Evolutionary conservation across 2,329 filamentous ascomycete species (phyloP).

Genomic region (Bipolaris cookei): DNA sequence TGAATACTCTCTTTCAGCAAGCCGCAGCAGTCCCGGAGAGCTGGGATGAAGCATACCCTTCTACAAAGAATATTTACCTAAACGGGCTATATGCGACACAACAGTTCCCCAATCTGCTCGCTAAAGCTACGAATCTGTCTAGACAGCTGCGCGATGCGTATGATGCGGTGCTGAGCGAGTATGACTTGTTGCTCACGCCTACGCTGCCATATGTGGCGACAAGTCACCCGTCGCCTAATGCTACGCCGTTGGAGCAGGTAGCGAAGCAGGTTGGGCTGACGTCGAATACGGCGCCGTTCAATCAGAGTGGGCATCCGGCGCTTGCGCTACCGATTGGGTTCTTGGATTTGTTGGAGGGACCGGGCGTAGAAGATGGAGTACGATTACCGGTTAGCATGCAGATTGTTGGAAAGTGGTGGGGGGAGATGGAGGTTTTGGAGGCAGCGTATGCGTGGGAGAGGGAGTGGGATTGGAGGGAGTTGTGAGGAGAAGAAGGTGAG

Average conservation of each 20-base stretch:
- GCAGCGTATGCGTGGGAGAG: conserved; percentile 58
- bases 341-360: conserved; percentile 51
- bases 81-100: conserved; percentile 58
- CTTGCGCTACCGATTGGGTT: conserved; percentile 60
- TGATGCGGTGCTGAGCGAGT: conserved; percentile 49
- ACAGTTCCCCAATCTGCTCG: conserved; percentile 55
- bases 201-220: conserved; percentile 58
- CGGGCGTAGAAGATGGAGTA: conserved; percentile 25
- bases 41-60: conserved; percentile 60
- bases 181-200: conserved; percentile 58
- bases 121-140: conserved; percentile 59
- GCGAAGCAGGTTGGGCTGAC: conserved; percentile 61
- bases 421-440: conserved; percentile 56
- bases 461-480: conserved; percentile 53
- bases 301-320: conserved; percentile 64
- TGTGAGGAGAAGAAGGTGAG: conserved; percentile 20
- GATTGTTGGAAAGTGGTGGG: conserved; percentile 60
- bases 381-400: conserved; percentile 62
- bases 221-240: conserved; percentile 50
- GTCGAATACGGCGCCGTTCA: conserved; percentile 64
- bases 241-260: conserved; percentile 55
- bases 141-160: conserved; percentile 57
- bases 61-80: conserved; percentile 62
- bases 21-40: conserved; percentile 55
- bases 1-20: conserved; percentile 56